Evolutionary conservation across 2,329 filamentous ascomycete genomes (phyloP), one percentile per base, ranked within the genome.

Genomic region (Blastomyces parvus): DNA sequence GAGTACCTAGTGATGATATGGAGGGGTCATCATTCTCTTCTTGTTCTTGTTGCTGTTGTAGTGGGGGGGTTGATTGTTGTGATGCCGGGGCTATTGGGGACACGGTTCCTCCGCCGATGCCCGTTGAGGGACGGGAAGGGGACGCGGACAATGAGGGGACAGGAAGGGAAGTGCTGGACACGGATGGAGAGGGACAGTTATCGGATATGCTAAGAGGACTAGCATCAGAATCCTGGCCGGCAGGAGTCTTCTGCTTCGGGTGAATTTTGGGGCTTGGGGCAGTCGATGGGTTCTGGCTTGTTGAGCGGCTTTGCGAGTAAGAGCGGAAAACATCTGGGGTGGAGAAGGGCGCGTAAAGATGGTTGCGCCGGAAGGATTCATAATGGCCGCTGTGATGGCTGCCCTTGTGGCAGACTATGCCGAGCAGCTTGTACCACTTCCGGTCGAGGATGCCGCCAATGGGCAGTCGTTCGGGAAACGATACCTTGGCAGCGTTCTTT

Each of bases 311-410:
- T 42, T 88, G 85, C 7, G 86, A 87, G 46, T 89, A 89, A 6
- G 83, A 83, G 65, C 89, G 88, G 75, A 96, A 93, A 0, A 86
- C 86, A 68, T 89, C 87, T 0, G 89, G 86, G 8, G 93, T 97
- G 1, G 90, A 89, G 72, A 87, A 97, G 0, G 92, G 92, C 2
- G 88, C 79, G 60, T 87, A 85, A 9, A 90, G 78, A 64, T 90
- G 88, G 75, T 97, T 94, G 46, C 94, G 85, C 42, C 94, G 84
- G 75, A 97, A 97, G 0, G 91, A 93, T 74, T 99, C 94, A 77
- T 99, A 99, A 73, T 99, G 94, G 0, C 94, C 94, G 70, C 91
- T 96, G 72, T 96, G 88, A 74, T 99, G 94, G 66, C 90, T 95
- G 46, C 94, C 94, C 71, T 96, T 96, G 73, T 99, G 94, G 27